phyloP scores from a whole-genome alignment of 108 stramenopile genomes.

The Thalassiosira profunda region DNA sequence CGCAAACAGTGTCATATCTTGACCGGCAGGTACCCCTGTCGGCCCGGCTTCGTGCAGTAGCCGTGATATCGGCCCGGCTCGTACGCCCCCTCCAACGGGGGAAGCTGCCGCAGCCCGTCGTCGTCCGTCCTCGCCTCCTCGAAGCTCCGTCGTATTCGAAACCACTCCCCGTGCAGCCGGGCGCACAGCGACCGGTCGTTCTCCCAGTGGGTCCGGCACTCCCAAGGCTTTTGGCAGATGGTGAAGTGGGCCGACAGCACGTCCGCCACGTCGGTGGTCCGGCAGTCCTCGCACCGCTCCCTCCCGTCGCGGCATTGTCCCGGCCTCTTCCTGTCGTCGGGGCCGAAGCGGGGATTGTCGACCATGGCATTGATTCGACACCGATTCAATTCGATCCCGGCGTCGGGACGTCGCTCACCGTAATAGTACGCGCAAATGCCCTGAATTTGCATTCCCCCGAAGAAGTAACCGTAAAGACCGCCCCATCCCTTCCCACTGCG shows the following conservation, averaged over 20 bases:
- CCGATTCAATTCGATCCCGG: constrained; percentile 57
- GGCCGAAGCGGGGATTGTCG: constrained; percentile 55
- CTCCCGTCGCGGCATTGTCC: constrained; percentile 57
- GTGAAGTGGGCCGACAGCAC: constrained; percentile 82
- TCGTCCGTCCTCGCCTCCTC: constrained; percentile 63
- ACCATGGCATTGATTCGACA: constrained; percentile 74
- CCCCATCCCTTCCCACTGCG: constrained; percentile 36
- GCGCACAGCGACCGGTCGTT: constrained; percentile 46
- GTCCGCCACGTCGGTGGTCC: constrained; percentile 40
- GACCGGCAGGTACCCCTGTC: constrained; percentile 55
- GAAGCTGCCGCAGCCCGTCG: constrained; percentile 6
- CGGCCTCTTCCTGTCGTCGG: background rate
- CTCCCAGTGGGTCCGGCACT: constrained; percentile 32
- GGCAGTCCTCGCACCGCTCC: constrained; percentile 77
- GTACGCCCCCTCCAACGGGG: constrained; percentile 44
- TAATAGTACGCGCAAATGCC: constrained; percentile 84
- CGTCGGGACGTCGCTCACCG: constrained; percentile 20
- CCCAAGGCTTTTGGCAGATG: constrained; percentile 87
- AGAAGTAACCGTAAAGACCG: constrained; percentile 65
- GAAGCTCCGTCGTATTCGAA: constrained; percentile 70
- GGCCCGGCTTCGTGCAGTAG: constrained; percentile 58
- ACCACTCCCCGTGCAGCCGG: constrained; percentile 83
- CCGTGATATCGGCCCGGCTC: constrained; percentile 62
- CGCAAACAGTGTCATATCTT: constrained; percentile 34
- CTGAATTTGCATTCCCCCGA: constrained; percentile 74